Conservation (phyloP, 106 monocot species). For the Cymbidium sinense region DNA sequence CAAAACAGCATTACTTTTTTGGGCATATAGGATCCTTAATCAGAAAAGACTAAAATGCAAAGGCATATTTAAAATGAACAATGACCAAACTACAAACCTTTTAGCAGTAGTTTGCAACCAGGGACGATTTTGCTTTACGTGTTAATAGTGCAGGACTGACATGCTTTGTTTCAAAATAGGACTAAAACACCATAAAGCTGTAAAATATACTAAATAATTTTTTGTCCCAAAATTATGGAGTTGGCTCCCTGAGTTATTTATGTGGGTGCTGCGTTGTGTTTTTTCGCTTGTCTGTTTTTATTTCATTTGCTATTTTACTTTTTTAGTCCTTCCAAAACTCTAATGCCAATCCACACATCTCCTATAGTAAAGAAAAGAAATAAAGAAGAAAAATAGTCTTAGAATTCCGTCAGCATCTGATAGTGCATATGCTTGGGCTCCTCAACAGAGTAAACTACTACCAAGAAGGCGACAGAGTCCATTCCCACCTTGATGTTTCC, state of each 20-base stretch:
- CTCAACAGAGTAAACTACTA: conserved; percentile 66
- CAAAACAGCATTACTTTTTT: background rate
- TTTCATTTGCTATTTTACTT: too few species aligned
- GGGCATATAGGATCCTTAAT: background rate
- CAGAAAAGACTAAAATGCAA: background rate
- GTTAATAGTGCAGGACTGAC: too few species aligned
- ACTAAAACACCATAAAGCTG: too few species aligned
- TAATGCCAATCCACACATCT: too few species aligned
- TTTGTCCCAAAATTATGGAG: too few species aligned
- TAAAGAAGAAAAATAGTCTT: background rate
- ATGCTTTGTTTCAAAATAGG: too few species aligned
- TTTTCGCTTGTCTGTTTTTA: too few species aligned
- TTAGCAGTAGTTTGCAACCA: background rate
- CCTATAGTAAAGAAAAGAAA: too few species aligned
- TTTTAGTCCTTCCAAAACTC: too few species aligned
- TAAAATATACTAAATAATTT: too few species aligned
- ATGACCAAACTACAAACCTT: background rate
- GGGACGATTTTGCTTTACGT: background rate
- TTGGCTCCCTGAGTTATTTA: too few species aligned
- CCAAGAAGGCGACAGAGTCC: conserved; percentile 69
- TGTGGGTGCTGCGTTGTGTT: too few species aligned
- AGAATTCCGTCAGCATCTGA: background rate
- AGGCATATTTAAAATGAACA: background rate
- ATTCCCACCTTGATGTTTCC: conserved; percentile 55
- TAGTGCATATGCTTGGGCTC: background rate